These are phyloP conservation scores for Alternaria gaisen DNA, from an alignment of 2,329 filamentous ascomycete genomes.

Conservation along the genomic window DNA sequence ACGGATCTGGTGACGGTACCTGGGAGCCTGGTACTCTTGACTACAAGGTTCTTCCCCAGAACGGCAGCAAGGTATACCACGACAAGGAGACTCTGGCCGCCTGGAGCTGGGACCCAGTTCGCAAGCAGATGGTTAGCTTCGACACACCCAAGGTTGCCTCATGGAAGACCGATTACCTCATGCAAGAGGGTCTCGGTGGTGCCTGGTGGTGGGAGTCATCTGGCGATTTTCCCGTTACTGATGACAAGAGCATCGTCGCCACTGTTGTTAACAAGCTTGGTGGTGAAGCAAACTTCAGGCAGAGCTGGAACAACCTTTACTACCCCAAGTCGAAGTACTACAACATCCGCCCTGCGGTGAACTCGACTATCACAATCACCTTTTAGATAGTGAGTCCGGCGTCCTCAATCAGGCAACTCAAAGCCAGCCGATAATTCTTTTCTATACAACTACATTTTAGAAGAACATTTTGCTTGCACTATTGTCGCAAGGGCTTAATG, in stretches of 20 bases:
- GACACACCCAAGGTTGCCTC: conserved; percentile 37
- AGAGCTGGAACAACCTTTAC: conserved; percentile 28
- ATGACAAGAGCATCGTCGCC: conserved; percentile 31
- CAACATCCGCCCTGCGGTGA: conserved; percentile 23
- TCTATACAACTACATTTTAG: background rate
- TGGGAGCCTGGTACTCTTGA: conserved; percentile 40
- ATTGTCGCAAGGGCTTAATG: background rate
- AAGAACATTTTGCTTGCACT: background rate
- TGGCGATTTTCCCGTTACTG: conserved; percentile 25
- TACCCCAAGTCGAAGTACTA: conserved; percentile 37
- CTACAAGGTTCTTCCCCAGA: conserved; percentile 39
- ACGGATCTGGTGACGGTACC: conserved; percentile 35
- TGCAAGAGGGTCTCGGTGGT: conserved; percentile 37
- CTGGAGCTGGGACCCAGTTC: conserved; percentile 34
- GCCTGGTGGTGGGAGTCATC: conserved; percentile 45
- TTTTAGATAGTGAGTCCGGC: background rate
- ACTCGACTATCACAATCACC: conserved; percentile 2
- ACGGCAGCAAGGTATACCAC: conserved; percentile 30
- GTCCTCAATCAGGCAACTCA: background rate
- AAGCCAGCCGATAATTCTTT: background rate
- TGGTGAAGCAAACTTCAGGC: conserved; percentile 14
- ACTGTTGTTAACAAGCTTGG: conserved; percentile 28
- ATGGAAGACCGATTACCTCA: conserved; percentile 38
- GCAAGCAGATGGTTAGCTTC: conserved; percentile 34
- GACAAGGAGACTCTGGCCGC: conserved; percentile 30